Conservation (phyloP, 73 alveolate species). For the Symbiodinium pilosum region DNA sequence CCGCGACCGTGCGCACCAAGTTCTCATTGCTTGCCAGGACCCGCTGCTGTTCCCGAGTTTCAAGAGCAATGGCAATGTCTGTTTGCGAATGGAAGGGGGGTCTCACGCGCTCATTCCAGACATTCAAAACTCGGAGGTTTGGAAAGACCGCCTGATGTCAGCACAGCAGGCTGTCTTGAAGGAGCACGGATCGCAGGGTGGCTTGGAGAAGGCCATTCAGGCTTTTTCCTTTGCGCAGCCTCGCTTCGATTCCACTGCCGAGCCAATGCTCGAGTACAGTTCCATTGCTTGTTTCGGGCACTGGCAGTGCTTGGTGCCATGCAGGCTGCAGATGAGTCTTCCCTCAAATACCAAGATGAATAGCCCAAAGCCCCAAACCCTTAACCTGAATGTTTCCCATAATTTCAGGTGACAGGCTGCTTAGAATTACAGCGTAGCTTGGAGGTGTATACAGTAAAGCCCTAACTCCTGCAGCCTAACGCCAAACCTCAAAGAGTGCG, state of each 20-base stretch:
- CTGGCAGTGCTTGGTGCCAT: constrained; percentile 32
- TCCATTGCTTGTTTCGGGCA: constrained; percentile 10
- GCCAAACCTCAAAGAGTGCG: too few species aligned
- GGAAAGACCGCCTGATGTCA: constrained; percentile 26
- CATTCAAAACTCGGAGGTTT: constrained; percentile 43
- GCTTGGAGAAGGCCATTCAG: not conserved
- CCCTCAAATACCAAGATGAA: not conserved
- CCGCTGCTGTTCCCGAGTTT: not conserved
- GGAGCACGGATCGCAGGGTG: not conserved
- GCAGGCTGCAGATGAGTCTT: constrained; percentile 62
- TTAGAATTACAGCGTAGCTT: too few species aligned
- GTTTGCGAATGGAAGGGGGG: too few species aligned
- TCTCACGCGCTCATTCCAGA: constrained; percentile 44
- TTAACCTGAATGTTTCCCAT: too few species aligned
- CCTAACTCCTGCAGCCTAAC: too few species aligned
- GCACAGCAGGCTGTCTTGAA: constrained; percentile 22
- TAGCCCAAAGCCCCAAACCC: too few species aligned
- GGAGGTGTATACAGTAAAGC: too few species aligned
- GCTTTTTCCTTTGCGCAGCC: constrained; percentile 25
- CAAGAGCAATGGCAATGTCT: too few species aligned
- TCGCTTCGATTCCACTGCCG: constrained; percentile 6
- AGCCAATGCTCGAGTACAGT: constrained; percentile 43
- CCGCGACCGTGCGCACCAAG: constrained; percentile 17
- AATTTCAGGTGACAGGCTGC: too few species aligned
- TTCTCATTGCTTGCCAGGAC: constrained; percentile 18